Evolutionary conservation across 2,329 filamentous ascomycete genomes (phyloP).

Genomic region (Orbilia blumenaviensis): DNA sequence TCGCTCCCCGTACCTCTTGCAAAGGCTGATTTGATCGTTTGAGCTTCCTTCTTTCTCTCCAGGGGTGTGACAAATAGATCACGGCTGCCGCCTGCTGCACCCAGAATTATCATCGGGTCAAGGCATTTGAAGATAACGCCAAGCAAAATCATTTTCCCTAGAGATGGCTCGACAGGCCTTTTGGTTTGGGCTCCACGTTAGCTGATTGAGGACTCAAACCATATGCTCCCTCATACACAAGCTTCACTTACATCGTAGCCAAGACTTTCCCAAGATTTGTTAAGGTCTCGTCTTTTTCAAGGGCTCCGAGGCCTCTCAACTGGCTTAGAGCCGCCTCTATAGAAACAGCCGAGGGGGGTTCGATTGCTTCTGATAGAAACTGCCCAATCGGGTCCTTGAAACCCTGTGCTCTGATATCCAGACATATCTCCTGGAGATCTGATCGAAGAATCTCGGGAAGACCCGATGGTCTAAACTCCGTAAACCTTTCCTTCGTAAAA

Average conservation of each 20-base stretch:
- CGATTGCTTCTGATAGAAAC: slow-evolving; percentile 63
- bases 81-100: slow-evolving; percentile 59
- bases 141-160: slow-evolving; percentile 66
- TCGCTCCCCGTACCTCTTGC: slow-evolving; percentile 62
- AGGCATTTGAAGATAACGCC: slow-evolving; percentile 66
- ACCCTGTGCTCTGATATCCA: slow-evolving; percentile 62
- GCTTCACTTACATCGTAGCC: slow-evolving; percentile 57
- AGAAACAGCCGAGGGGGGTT: slow-evolving; percentile 62
- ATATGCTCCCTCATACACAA: neutral
- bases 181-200: slow-evolving; percentile 31
- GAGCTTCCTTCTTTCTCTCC: slow-evolving; percentile 56
- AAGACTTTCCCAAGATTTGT: slow-evolving; percentile 65
- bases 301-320: slow-evolving; percentile 62
- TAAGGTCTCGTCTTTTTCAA: slow-evolving; percentile 62
- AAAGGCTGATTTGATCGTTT: slow-evolving; percentile 58
- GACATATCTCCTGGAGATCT: slow-evolving; percentile 63
- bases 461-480: slow-evolving; percentile 57
- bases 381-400: slow-evolving; percentile 61
- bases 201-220: neutral
- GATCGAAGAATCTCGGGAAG: slow-evolving; percentile 63
- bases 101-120: slow-evolving; percentile 65
- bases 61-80: slow-evolving; percentile 60
- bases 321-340: slow-evolving; percentile 61
- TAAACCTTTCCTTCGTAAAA: slow-evolving; percentile 59
- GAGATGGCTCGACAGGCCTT: slow-evolving; percentile 62